Conservation (phyloP, 2,329 filamentous ascomycete genomes). For the Nothomitra cinnamomea region DNA sequence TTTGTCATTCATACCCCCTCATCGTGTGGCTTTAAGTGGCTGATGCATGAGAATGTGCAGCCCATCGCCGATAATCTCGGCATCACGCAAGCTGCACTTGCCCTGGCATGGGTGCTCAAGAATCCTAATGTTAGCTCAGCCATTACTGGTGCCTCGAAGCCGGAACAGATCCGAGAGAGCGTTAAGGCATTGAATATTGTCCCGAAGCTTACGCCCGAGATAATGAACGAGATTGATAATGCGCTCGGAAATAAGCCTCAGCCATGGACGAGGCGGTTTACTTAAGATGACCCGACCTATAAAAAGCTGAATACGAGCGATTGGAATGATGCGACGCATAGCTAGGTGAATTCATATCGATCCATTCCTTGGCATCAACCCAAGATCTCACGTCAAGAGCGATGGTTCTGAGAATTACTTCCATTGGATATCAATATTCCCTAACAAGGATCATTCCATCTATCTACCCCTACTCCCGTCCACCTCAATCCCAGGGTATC, state of each 20-base stretch:
- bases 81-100: slow-evolving; percentile 38
- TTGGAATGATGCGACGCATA: too few species aligned
- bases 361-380: too few species aligned
- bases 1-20: neutral
- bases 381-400: too few species aligned
- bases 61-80: slow-evolving; percentile 48
- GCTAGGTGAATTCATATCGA: too few species aligned
- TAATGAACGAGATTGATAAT: slow-evolving; percentile 30
- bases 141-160: slow-evolving; percentile 32
- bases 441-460: too few species aligned
- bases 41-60: slow-evolving; percentile 15
- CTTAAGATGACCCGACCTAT: too few species aligned
- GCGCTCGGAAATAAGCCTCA: neutral
- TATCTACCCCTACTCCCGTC: too few species aligned
- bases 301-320: too few species aligned
- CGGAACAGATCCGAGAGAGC: slow-evolving; percentile 25
- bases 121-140: slow-evolving; percentile 40
- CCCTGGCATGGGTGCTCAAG: slow-evolving; percentile 42
- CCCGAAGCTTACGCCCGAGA: slow-evolving; percentile 24
- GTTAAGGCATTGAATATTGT: slow-evolving; percentile 27
- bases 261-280: neutral
- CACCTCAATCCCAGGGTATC: too few species aligned
- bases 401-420: too few species aligned
- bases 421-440: too few species aligned
- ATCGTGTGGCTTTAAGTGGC: neutral